These are phyloP conservation scores for Leishmania tropica DNA, from an alignment of 208 protist genomes.

Conservation along the genomic window DNA sequence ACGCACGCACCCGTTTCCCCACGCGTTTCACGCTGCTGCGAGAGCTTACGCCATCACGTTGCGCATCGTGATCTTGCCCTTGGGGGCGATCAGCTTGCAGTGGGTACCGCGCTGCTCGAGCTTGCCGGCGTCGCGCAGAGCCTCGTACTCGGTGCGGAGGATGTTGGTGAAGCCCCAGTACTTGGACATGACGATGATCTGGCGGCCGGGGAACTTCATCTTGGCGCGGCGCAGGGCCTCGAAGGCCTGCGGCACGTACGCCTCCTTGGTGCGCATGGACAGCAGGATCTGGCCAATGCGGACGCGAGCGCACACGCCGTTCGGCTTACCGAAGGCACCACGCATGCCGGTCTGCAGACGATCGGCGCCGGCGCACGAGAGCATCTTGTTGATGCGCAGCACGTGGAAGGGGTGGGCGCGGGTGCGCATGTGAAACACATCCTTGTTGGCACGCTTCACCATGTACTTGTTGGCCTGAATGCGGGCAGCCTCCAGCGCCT, in stretches of 20 bases:
- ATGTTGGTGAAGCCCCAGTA: conserved; percentile 89
- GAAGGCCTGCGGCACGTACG: conserved; percentile 61
- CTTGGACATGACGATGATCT: conserved; percentile 82
- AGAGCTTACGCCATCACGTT: conserved; percentile 60
- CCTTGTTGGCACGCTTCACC: conserved; percentile 97
- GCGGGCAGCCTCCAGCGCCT: conserved; percentile 99
- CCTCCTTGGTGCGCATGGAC: conserved; percentile 95
- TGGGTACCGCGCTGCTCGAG: conserved; percentile 72
- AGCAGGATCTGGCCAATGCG: conserved; percentile 98
- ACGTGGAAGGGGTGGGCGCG: conserved; percentile 99
- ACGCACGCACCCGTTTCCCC: background rate
- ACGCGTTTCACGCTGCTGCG: background rate
- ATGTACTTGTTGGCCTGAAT: conserved; percentile 99
- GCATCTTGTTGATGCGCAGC: conserved; percentile 99
- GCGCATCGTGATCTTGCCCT: conserved; percentile 78
- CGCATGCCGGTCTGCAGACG: conserved; percentile 96
- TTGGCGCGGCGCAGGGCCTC: conserved; percentile 86
- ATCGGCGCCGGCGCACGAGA: conserved; percentile 99
- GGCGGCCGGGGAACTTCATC: conserved; percentile 77
- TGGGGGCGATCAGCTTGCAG: conserved; percentile 74
- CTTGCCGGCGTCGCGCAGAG: conserved; percentile 64
- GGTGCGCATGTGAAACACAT: conserved; percentile 99
- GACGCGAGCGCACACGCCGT: conserved; percentile 96
- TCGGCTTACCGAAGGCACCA: conserved; percentile 87
- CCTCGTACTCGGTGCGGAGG: conserved; percentile 76